Conservation (phyloP, 805 yeast genomes). For the Spathaspora arborariae region DNA sequence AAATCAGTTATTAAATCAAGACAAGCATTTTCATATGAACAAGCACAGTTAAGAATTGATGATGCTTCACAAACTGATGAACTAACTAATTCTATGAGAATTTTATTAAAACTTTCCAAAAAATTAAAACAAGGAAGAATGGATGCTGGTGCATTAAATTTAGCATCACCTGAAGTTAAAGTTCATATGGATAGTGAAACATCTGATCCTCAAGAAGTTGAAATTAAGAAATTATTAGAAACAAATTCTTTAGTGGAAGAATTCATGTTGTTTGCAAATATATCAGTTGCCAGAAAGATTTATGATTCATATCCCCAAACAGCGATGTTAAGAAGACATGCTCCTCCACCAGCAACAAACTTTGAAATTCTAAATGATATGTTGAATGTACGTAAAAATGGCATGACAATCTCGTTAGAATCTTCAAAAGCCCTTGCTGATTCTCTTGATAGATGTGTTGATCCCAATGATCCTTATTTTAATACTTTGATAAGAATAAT, state of each 20-base stretch:
- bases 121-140: conserved; percentile 79
- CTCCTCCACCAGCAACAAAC: conserved; percentile 93
- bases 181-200: conserved; percentile 97
- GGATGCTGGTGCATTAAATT: conserved; percentile 92
- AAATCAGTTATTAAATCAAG: conserved; percentile 88
- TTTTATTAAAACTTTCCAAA: conserved; percentile 73
- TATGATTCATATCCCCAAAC: conserved; percentile 94
- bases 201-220: conserved; percentile 94
- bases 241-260: conserved; percentile 97
- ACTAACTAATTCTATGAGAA: conserved; percentile 84
- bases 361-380: conserved; percentile 88
- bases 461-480: conserved; percentile 81
- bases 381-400: conserved; percentile 70
- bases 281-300: conserved; percentile 90
- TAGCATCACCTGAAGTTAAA: conserved; percentile 97
- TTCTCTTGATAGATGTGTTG: conserved; percentile 84
- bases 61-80: conserved; percentile 75
- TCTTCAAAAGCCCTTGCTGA: conserved; percentile 91
- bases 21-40: conserved; percentile 92
- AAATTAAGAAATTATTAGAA: conserved; percentile 79
- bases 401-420: conserved; percentile 71
- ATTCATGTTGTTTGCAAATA: conserved; percentile 96
- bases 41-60: conserved; percentile 89
- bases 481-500: conserved; percentile 90
- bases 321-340: conserved; percentile 97